Percentiles rank a stretch among this genome's conserved stretches.
Conservation (phyloP, 495 filamentous ascomycete genomes). For the Daldinia childiae region DNA sequence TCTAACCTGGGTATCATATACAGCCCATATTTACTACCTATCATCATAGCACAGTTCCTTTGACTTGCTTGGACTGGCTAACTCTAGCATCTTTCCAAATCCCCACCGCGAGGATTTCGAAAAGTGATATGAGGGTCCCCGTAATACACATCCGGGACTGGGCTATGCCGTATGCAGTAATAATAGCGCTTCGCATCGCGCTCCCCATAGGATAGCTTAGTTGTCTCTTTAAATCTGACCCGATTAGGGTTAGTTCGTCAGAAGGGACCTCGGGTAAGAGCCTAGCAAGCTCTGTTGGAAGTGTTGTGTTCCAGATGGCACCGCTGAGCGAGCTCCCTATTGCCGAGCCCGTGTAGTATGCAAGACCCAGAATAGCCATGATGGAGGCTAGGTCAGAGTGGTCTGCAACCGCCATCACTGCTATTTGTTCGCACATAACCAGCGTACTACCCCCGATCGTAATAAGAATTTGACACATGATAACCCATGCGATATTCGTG, state of each 20-base stretch:
- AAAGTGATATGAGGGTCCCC: slow-evolving; percentile 43
- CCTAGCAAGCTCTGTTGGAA: slow-evolving; percentile 52
- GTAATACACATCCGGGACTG: slow-evolving; percentile 62
- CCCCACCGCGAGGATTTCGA: slow-evolving; percentile 56
- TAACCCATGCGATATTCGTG: slow-evolving; percentile 65
- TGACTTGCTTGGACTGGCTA: slow-evolving; percentile 63
- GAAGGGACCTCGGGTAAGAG: slow-evolving; percentile 55
- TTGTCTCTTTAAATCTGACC: slow-evolving; percentile 69
- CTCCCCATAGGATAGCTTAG: slow-evolving; percentile 67
- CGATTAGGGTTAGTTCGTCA: slow-evolving; percentile 62
- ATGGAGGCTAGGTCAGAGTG: slow-evolving; percentile 65
- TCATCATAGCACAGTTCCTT: slow-evolving; percentile 56
- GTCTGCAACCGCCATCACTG: slow-evolving; percentile 61
- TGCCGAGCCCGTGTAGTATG: slow-evolving; percentile 61
- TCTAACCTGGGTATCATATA: neutral
- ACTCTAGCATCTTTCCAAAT: slow-evolving; percentile 62
- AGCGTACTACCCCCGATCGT: slow-evolving; percentile 70
- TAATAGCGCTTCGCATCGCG: slow-evolving; percentile 66
- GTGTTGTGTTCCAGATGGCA: slow-evolving; percentile 66
- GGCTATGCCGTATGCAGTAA: slow-evolving; percentile 64
- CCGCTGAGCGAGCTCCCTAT: slow-evolving; percentile 63
- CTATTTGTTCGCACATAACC: slow-evolving; percentile 64
- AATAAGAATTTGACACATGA: slow-evolving; percentile 75
- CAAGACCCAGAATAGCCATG: slow-evolving; percentile 61
- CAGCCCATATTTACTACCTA: neutral